Percentiles rank a stretch among this genome's conserved stretches.
Evolutionary conservation across 768 basidiomycete species (phyloP).

Genomic region (Arthromyces matolae): DNA sequence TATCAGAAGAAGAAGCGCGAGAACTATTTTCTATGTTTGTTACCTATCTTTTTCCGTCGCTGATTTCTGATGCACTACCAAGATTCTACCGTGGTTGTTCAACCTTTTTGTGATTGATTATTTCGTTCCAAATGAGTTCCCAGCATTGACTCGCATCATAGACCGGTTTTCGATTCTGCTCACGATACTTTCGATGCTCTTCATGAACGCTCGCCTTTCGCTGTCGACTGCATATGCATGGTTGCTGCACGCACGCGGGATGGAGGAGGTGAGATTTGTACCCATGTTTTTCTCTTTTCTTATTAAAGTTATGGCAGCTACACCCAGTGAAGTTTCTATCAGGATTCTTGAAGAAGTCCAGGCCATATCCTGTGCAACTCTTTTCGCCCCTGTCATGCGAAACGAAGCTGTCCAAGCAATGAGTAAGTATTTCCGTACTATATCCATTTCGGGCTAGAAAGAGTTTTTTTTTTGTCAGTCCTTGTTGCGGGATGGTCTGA

Average conservation of each 20-base stretch:
- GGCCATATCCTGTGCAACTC: constrained; percentile 75
- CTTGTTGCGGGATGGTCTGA: constrained; percentile 93
- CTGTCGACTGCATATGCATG: constrained; percentile 90
- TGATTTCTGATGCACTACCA: constrained; percentile 14
- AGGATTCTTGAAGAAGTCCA: constrained; percentile 84
- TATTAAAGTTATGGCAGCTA: constrained; percentile 39
- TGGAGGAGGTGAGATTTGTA: constrained; percentile 77
- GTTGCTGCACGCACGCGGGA: constrained; percentile 88
- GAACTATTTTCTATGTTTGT: constrained; percentile 82
- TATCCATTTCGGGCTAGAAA: constrained; percentile 3
- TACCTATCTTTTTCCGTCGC: constrained; percentile 7
- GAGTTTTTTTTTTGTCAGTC: constrained; percentile 50
- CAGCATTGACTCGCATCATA: constrained; percentile 19
- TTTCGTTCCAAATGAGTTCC: constrained; percentile 16
- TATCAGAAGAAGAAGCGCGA: constrained; percentile 79
- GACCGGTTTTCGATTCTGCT: constrained; percentile 78
- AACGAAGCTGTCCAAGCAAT: constrained; percentile 91
- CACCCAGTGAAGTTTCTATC: constrained; percentile 68
- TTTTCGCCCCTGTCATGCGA: constrained; percentile 83
- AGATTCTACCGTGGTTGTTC: constrained; percentile 95
- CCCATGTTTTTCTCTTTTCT: background rate
- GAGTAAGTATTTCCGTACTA: constrained; percentile 50
- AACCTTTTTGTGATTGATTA: constrained; percentile 55
- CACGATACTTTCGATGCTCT: constrained; percentile 85
- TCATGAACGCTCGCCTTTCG: constrained; percentile 88